A percentile compares a stretch with the other conserved stretches of the same genome.
Conservation (phyloP, 2,329 filamentous ascomycete genomes). For the Hymenoscyphus albidus region DNA sequence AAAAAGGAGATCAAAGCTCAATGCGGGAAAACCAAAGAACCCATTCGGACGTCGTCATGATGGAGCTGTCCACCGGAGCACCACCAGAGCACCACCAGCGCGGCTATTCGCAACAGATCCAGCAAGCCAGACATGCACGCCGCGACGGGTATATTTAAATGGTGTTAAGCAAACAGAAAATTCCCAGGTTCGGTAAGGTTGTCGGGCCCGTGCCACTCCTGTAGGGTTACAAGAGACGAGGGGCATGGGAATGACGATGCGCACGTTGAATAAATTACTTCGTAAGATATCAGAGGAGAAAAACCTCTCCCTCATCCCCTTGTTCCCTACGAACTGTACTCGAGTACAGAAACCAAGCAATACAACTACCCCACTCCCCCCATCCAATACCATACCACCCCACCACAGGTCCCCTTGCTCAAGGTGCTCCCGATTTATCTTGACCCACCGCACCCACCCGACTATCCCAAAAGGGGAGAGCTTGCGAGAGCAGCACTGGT, state of each 20-base stretch:
- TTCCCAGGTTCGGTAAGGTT: too few relatives aligned
- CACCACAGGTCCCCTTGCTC: not conserved
- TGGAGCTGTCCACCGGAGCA: not conserved
- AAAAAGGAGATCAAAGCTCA: not conserved
- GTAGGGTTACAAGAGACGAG: not conserved
- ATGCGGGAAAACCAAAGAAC: not conserved
- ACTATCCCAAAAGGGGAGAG: slow-evolving; percentile 1
- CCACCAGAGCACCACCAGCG: not conserved
- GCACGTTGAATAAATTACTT: too few relatives aligned
- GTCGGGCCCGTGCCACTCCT: not conserved
- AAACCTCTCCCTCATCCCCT: too few relatives aligned
- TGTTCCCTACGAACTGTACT: too few relatives aligned
- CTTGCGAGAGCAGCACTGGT: slow-evolving; percentile 1
- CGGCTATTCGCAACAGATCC: not conserved
- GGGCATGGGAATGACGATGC: not conserved
- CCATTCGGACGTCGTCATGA: not conserved
- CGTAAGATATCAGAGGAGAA: too few relatives aligned
- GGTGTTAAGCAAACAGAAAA: too few relatives aligned
- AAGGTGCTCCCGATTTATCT: slow-evolving; percentile 3
- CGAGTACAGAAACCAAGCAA: too few relatives aligned
- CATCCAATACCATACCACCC: not conserved
- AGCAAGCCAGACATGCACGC: not conserved
- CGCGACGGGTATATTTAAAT: not conserved
- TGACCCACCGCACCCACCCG: not conserved
- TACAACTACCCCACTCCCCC: not conserved